Base-by-base conservation (phyloP, 2,329 filamentous ascomycete genomes). In the Triangularia setosa region DNA sequence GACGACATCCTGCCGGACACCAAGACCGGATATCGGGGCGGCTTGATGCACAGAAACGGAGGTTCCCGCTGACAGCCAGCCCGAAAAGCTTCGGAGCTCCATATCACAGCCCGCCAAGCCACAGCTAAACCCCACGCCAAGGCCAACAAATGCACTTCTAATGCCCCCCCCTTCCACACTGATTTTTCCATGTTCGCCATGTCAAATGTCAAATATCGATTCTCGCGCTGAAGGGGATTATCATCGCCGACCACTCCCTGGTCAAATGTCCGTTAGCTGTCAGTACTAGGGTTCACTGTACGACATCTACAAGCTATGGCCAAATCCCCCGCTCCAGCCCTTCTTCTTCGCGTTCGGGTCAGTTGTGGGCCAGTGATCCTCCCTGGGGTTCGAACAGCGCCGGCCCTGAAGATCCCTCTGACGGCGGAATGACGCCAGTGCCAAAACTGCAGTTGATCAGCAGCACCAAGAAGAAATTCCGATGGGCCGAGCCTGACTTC, bases 61-160 rank as follows among this genome's bases (percentile, higher is more conserved):
- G 53, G 30, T 57, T 28, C 58, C 63, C 63, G 63, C 35, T 44
- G 44, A 55, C 54, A 24, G 40, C 18, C 12, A 57, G 21, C 30
- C 64, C 64, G 61, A 61, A 63, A 63, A 58, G 40, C 40, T 59
- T 63, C 61, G 64, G 61, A 58, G 40, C 28, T 35, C 64, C 54
- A 55, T 44, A 18, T 14, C 5, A 16, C 24, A 25, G 7, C 28
- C 35, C 16, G 54, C 61, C 61, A 57, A 44, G 54, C 18, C 3
- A 9, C 18, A 18, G 56, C 12, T 12, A 54, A 58, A 63, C 58
- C 59, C 62, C 64, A 64, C 64, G 64, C 64, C 64, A 64, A 64
- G 62, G 21, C 24, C 40, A 48, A 48, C 40, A 48, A 48, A 21
- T 48, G 40, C 40, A 48, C 40, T 48, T 48, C 16, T 48, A 9